Conservation (phyloP, 768 basidiomycete species). For the Macrolepiota fuliginosa region DNA sequence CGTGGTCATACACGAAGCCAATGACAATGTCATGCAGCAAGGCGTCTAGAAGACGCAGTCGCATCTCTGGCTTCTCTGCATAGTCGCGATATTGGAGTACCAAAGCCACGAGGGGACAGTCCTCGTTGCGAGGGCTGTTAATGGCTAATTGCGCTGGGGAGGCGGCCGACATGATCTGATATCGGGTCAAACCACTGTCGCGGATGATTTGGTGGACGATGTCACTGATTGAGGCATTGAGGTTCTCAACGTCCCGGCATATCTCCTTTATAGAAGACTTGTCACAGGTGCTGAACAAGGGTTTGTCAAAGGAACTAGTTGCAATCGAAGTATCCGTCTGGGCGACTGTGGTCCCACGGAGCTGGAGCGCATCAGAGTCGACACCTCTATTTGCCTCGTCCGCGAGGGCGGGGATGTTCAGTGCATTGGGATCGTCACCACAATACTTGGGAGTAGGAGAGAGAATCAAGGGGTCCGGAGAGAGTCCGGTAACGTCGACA, state of each 20-base stretch:
- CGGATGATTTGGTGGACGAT: neutral
- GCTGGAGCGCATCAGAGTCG: no score
- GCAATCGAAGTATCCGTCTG: neutral
- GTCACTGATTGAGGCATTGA: neutral
- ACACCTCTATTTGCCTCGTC: no score
- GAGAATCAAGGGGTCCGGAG: no score
- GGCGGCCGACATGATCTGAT: no score
- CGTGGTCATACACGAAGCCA: neutral
- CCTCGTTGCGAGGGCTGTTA: no score
- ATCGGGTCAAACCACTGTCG: neutral
- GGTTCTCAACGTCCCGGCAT: neutral
- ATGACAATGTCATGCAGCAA: neutral
- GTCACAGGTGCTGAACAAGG: neutral
- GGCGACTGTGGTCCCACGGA: neutral
- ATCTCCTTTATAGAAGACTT: neutral
- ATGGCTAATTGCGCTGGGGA: no score
- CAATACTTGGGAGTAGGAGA: no score
- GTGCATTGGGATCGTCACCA: no score
- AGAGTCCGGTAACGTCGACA: no score
- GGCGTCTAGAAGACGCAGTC: neutral
- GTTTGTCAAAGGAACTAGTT: neutral
- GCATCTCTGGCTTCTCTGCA: neutral
- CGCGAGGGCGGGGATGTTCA: no score
- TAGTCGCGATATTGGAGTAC: neutral
- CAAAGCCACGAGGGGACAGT: neutral